A percentile compares a stretch with the other conserved stretches of the same genome.
Conservation (phyloP, 2,329 filamentous ascomycete species). For the Aspergillus luchuensis region DNA sequence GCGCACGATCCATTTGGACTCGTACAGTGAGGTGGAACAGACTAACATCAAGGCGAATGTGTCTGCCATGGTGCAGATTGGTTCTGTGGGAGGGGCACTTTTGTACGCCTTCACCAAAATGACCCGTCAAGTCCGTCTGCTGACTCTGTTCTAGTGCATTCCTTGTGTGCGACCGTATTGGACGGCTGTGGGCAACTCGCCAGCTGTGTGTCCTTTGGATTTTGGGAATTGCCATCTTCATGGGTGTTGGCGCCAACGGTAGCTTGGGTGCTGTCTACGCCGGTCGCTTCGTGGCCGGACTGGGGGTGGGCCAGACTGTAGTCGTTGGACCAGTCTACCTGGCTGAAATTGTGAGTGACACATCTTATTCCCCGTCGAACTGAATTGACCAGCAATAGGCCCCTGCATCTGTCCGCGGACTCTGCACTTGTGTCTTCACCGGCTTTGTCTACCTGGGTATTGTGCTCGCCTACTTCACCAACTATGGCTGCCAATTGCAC, state of each 20-base stretch:
- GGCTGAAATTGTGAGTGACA: constrained; percentile 60
- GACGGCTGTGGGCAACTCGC: constrained; percentile 43
- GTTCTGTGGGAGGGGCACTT: constrained; percentile 70
- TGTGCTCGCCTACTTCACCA: constrained; percentile 76
- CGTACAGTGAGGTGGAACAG: constrained; percentile 55
- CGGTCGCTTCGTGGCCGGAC: constrained; percentile 47
- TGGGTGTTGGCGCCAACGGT: constrained; percentile 45
- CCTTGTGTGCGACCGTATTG: constrained; percentile 52
- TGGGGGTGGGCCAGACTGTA: constrained; percentile 47
- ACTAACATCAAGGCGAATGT: constrained; percentile 76
- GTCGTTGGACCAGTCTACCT: constrained; percentile 67
- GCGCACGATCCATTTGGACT: constrained; percentile 58
- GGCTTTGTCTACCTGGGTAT: constrained; percentile 76
- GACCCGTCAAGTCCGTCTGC: background rate
- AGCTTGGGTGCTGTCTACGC: constrained; percentile 46
- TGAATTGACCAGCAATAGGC: constrained; percentile 33
- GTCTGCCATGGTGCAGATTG: constrained; percentile 81
- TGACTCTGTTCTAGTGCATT: constrained; percentile 45
- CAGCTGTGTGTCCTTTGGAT: constrained; percentile 48
- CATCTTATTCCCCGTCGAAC: background rate
- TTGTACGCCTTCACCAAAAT: constrained; percentile 44
- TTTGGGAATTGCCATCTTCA: constrained; percentile 47
- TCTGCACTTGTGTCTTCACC: constrained; percentile 72
- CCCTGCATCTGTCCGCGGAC: constrained; percentile 67
- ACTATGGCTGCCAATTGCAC: constrained; percentile 62